phyloP scores from a whole-genome alignment of 1,284 basidiomycete species.

The Ganoderma boninense region DNA sequence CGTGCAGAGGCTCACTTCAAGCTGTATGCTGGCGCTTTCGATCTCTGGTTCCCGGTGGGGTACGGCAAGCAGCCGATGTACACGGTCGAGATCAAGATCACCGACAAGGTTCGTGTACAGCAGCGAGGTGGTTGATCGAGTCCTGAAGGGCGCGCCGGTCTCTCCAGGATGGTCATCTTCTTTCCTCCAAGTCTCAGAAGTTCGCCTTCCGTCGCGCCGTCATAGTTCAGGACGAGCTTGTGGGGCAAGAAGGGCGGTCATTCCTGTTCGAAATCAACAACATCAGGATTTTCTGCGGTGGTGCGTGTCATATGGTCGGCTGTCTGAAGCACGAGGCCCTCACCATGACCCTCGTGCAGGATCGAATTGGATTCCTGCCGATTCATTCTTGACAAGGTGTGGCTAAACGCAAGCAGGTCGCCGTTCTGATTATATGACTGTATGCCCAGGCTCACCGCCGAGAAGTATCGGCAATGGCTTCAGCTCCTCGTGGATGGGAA shows the following conservation, averaged over 20 bases:
- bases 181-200: constrained; percentile 63
- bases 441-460: constrained; percentile 48
- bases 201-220: constrained; percentile 81
- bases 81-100: constrained; percentile 60
- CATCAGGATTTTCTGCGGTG: constrained; percentile 87
- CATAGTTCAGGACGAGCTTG: constrained; percentile 79
- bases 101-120: constrained; percentile 51
- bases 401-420: not conserved
- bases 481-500: constrained; percentile 81
- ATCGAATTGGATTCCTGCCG: constrained; percentile 94
- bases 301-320: constrained; percentile 43
- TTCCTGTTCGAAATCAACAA: constrained; percentile 94
- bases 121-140: not conserved
- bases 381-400: constrained; percentile 85
- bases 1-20: constrained; percentile 55
- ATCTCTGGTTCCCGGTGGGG: constrained; percentile 87
- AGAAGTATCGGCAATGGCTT: constrained; percentile 74
- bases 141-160: not conserved
- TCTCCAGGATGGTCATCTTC: constrained; percentile 53
- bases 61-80: constrained; percentile 87
- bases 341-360: constrained; percentile 49
- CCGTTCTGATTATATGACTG: not conserved
- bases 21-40: constrained; percentile 61
- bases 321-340: not conserved
- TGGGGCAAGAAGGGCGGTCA: constrained; percentile 76